phyloP scores from a whole-genome alignment of 352 stramenopile species.

The Saprolegnia diclina region DNA sequence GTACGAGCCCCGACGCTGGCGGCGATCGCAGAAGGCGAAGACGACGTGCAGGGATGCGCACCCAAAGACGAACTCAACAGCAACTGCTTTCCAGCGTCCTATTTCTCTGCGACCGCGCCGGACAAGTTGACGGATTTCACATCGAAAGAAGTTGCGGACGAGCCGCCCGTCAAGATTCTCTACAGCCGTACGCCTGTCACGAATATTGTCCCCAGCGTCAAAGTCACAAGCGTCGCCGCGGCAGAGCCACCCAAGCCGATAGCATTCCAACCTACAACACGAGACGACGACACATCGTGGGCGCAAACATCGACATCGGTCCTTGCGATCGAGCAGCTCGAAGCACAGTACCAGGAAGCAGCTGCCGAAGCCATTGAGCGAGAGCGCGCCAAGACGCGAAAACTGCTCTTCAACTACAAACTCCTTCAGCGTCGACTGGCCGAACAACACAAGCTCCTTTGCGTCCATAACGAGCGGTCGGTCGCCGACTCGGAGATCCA shows the following conservation, averaged over 20 bases:
- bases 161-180: background rate
- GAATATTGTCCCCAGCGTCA: too few relatives aligned
- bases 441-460: slow-evolving; percentile 63
- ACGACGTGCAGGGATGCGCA: slow-evolving; percentile 2
- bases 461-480: slow-evolving; percentile 51
- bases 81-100: slow-evolving; percentile 12
- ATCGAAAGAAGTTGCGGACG: background rate
- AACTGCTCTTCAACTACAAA: slow-evolving; percentile 38
- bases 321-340: background rate
- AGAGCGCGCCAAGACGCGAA: slow-evolving; percentile 28
- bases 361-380: slow-evolving; percentile 14
- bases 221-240: too few relatives aligned
- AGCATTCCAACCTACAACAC: too few relatives aligned
- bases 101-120: background rate
- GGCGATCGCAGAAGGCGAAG: background rate
- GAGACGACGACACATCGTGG: too few relatives aligned
- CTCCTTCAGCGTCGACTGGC: slow-evolving; percentile 49
- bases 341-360: background rate
- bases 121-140: background rate
- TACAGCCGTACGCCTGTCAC: background rate
- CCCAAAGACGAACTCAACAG: slow-evolving; percentile 27
- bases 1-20: background rate
- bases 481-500: slow-evolving; percentile 48
- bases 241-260: too few relatives aligned
- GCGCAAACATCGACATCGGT: background rate